A percentile compares a stretch with the other conserved stretches of the same genome.
phyloP scores from a whole-genome alignment of 805 yeast genomes.

The Myxozyma kluyveri region DNA sequence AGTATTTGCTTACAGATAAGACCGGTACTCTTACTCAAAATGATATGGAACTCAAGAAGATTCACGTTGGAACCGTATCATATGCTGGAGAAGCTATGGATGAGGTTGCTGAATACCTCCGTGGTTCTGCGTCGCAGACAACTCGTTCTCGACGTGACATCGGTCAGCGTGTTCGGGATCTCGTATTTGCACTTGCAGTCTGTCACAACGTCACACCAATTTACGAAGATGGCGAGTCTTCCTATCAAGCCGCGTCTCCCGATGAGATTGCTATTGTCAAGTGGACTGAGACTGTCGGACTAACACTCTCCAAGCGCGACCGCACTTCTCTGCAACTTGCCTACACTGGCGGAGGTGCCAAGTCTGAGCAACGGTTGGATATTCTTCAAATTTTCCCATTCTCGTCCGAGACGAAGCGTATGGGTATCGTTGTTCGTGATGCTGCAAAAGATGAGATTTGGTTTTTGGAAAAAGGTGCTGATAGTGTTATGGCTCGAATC shows the following conservation, averaged over 20 bases:
- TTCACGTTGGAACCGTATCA: conserved; percentile 89
- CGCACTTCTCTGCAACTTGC: conserved; percentile 66
- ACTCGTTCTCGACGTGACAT: conserved; percentile 61
- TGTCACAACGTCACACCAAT: conserved; percentile 98
- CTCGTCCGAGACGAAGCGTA: conserved; percentile 90
- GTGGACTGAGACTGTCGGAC: conserved; percentile 83
- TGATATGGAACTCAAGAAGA: conserved; percentile 93
- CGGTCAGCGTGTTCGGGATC: conserved; percentile 71
- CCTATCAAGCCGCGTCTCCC: conserved; percentile 97
- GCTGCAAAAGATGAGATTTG: conserved; percentile 62
- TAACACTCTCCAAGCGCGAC: conserved; percentile 77
- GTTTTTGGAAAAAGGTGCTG: conserved; percentile 95
- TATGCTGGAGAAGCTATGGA: conserved; percentile 92
- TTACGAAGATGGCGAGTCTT: conserved; percentile 65
- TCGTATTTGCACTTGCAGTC: conserved; percentile 78
- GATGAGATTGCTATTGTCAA: conserved; percentile 97
- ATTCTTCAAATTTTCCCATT: conserved; percentile 88
- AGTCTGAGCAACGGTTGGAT: conserved; percentile 37
- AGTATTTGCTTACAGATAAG: conserved; percentile 86
- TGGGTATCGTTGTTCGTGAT: conserved; percentile 85
- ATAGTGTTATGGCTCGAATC: conserved; percentile 81
- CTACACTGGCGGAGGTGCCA: conserved; percentile 52
- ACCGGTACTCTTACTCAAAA: conserved; percentile 98
- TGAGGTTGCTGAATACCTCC: conserved; percentile 49
- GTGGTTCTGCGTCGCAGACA: conserved; percentile 32